A percentile compares a stretch with the other conserved stretches of the same genome.
Evolutionary conservation across 1,284 basidiomycete species (phyloP).

Genomic region (Trichosporon ovoides): DNA sequence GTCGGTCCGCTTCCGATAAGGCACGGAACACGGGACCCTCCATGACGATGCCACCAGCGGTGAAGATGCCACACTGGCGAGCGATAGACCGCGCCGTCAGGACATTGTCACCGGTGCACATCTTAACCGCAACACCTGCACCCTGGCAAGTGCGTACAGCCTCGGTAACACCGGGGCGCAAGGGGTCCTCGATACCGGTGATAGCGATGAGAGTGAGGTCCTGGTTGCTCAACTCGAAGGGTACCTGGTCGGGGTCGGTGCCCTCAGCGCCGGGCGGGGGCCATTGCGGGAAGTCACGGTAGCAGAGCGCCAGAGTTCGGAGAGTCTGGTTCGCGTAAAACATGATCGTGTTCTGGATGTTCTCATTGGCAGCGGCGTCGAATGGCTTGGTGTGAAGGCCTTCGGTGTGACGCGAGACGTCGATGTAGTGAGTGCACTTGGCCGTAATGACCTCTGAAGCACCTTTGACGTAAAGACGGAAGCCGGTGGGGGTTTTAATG

Average conservation of each 20-base stretch:
- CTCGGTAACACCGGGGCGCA: constrained; percentile 80
- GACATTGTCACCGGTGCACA: constrained; percentile 98
- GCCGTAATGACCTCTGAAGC: constrained; percentile 87
- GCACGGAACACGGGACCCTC: constrained; percentile 67
- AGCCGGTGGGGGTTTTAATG: constrained; percentile 59
- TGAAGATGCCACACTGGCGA: constrained; percentile 74
- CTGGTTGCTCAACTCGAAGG: constrained; percentile 64
- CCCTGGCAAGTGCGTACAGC: constrained; percentile 79
- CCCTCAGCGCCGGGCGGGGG: constrained; percentile 62
- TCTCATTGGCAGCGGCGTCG: constrained; percentile 31
- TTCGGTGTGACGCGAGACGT: constrained; percentile 51
- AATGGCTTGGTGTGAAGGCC: constrained; percentile 28
- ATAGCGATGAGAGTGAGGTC: constrained; percentile 82
- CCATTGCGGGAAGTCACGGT: constrained; percentile 81
- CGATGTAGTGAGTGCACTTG: constrained; percentile 64
- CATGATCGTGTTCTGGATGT: constrained; percentile 66
- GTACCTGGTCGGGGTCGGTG: constrained; percentile 56
- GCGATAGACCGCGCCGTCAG: constrained; percentile 87
- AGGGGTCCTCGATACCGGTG: constrained; percentile 91
- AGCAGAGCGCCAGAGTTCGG: constrained; percentile 87
- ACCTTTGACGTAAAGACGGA: constrained; percentile 81
- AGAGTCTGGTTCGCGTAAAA: constrained; percentile 95
- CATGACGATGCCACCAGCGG: constrained; percentile 50
- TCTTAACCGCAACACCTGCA: constrained; percentile 92
- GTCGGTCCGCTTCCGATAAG: constrained; percentile 51